Evolutionary conservation across 495 filamentous ascomycete species (phyloP).

Genomic region (Choiromyces venosus): DNA sequence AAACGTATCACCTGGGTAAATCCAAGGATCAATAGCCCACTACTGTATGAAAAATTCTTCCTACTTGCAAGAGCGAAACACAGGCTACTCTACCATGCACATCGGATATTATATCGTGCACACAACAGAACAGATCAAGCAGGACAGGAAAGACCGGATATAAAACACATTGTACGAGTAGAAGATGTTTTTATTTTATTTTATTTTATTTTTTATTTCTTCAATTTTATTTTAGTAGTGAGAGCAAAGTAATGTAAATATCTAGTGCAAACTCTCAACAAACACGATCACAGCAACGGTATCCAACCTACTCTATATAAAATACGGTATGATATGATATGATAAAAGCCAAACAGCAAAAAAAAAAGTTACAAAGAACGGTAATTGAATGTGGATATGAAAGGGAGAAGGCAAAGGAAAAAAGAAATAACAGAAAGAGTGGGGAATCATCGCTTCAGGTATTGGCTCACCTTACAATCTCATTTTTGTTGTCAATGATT

Average conservation of each 20-base stretch:
- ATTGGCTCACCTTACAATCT: background rate
- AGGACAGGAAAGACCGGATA: too few species aligned
- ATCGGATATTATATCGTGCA: too few species aligned
- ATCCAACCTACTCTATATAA: conserved; percentile 2
- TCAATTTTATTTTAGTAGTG: background rate
- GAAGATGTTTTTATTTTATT: too few species aligned
- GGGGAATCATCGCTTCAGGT: background rate
- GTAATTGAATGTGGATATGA: background rate
- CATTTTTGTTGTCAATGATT: background rate
- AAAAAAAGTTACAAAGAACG: background rate
- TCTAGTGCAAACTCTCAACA: background rate
- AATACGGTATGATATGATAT: background rate
- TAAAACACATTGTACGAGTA: too few species aligned
- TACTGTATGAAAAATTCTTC: too few species aligned
- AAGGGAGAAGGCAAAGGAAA: background rate
- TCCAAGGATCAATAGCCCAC: too few species aligned
- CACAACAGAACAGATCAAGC: too few species aligned
- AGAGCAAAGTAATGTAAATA: background rate
- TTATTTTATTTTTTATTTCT: too few species aligned
- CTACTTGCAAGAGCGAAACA: too few species aligned
- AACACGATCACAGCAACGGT: background rate
- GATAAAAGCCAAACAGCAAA: background rate
- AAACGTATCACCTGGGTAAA: too few species aligned
- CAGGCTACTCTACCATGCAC: too few species aligned
- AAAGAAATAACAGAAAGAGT: background rate